phyloP scores from a whole-genome alignment of 1,284 basidiomycete genomes.

The Rhodotorula mucilaginosa region DNA sequence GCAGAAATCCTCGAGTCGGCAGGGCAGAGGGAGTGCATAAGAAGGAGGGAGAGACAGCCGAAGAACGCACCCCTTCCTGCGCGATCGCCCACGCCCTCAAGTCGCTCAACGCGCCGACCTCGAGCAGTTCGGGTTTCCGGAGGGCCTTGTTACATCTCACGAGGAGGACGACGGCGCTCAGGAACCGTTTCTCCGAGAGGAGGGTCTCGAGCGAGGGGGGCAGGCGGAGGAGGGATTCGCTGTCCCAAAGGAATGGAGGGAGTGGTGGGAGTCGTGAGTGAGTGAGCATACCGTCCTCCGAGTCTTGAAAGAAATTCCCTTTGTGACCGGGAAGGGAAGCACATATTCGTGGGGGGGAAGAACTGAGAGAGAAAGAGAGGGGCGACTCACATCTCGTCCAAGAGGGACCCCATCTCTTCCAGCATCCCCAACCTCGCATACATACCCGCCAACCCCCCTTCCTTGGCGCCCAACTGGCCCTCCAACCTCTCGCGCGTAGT shows the following conservation, averaged over 20 bases:
- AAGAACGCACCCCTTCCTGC: conserved; percentile 74
- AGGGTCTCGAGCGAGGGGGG: conserved; percentile 89
- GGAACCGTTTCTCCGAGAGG: conserved; percentile 91
- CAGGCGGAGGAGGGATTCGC: conserved; percentile 84
- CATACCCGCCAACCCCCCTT: conserved; percentile 35
- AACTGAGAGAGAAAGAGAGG: background rate
- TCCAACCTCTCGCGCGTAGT: conserved; percentile 66
- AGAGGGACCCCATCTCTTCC: conserved; percentile 72
- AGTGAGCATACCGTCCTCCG: too few relatives aligned
- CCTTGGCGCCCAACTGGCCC: conserved; percentile 26
- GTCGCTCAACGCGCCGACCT: conserved; percentile 90
- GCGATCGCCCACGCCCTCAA: conserved; percentile 77
- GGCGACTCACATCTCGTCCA: conserved; percentile 79
- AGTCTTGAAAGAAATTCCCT: too few relatives aligned
- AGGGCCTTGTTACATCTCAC: conserved; percentile 85
- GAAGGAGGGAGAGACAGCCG: background rate
- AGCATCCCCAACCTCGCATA: conserved; percentile 35
- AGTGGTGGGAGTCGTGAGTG: too few relatives aligned
- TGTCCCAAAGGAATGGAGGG: too few relatives aligned
- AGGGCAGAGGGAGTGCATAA: too few relatives aligned
- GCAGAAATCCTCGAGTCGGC: too few relatives aligned
- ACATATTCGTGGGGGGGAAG: too few relatives aligned
- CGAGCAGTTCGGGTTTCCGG: conserved; percentile 86
- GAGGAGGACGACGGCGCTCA: conserved; percentile 84
- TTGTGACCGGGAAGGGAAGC: too few relatives aligned